phyloP scores from a whole-genome alignment of 441 rosid species.

The Jatropha multifida region DNA sequence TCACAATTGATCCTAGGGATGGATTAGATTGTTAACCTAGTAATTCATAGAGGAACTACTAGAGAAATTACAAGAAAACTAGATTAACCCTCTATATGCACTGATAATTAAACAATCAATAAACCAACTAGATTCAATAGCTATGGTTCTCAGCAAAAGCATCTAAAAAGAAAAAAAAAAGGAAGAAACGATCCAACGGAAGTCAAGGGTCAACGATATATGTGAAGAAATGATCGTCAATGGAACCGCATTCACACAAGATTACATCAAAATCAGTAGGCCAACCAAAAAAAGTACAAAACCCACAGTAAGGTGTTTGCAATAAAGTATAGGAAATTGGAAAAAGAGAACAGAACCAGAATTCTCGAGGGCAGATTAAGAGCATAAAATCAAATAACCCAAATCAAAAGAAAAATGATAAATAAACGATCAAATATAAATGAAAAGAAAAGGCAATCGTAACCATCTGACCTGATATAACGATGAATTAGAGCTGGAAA shows the following conservation, averaged over 20 bases:
- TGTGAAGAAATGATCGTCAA: not conserved
- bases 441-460: not conserved
- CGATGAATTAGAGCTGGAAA: not conserved
- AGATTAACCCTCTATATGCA: not conserved
- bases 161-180: not conserved
- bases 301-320: not conserved
- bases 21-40: not conserved
- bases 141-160: not conserved
- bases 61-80: not conserved
- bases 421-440: too few species aligned
- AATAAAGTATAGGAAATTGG: not conserved
- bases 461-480: conserved; percentile 16
- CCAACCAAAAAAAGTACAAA: not conserved
- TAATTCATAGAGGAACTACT: not conserved
- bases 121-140: not conserved
- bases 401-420: not conserved
- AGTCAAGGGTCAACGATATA: conserved; percentile 14
- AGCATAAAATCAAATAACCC: not conserved
- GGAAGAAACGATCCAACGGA: not conserved
- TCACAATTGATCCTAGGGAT: not conserved
- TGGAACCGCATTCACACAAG: not conserved
- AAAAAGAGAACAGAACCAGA: conserved; percentile 8
- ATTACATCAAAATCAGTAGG: not conserved
- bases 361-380: not conserved
- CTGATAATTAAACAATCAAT: not conserved